Base-by-base conservation (phyloP, 768 basidiomycete species). In the Tricholoma sp. region DNA sequence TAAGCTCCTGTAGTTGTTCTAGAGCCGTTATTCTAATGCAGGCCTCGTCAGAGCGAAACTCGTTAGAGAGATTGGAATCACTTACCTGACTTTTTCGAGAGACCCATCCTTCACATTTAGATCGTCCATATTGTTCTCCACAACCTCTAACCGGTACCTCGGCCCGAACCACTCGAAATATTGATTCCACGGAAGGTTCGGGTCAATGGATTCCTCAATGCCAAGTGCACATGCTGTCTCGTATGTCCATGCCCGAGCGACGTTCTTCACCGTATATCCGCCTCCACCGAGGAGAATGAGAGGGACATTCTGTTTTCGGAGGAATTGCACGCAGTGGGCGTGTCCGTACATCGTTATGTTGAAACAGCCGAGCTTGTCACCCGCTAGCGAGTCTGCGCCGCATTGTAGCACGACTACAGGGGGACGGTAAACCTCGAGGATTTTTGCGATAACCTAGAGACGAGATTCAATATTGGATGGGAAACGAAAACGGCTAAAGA, bases 101-200 rank as follows among this genome's bases (percentile, higher is more conserved):
- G 90, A 89, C 9, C 82, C 83, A 62, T 95, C 89, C 59, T 80
- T 82, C 57, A 86, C 71, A 67, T 98, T 99, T 63, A 91, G 73
- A 65, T 98, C 93, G 58, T 97, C 94, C 89, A 96, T 92, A 66
- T 98, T 98, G 65, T 89, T 98, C 59, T 82, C 80, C 24, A 85
- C 80, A 1, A 99, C 95, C 65, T 98, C 95, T 36, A 99, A 77
- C 58, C 94, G 80, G 71, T 95, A 99, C 58, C 94, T 77, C 13
- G 96, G 96, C 0, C 95, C 97, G 68, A 95, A 98, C 87, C 94
- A 99, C 70, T 98, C 96, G 67, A 98, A 91, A 69, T 94, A 96
- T 62, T 86, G 83, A 70, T 87, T 91, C 84, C 85, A 93, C 1
- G 90, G 91, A 56, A 94, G 71, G 61, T 90, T 88, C 17, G 80